Conservation (phyloP, 108 stramenopile genomes). For the Cylindrotheca fusiformis region DNA sequence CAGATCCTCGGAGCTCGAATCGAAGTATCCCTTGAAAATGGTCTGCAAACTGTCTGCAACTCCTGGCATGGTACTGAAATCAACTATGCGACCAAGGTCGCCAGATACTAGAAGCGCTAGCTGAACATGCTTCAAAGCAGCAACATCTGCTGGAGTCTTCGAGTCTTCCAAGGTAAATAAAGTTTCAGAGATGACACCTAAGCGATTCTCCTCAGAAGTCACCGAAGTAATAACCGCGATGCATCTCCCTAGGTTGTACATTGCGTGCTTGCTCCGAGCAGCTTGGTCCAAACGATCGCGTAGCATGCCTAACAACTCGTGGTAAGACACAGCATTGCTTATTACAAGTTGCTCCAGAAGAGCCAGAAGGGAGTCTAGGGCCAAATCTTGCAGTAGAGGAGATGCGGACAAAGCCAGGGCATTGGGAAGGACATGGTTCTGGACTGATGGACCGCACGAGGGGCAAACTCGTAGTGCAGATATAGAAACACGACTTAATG, state of each 20-base stretch:
- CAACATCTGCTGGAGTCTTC: conserved; percentile 23
- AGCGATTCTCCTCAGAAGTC: conserved; percentile 41
- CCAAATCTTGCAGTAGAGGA: conserved; percentile 87
- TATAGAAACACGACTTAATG: conserved; percentile 43
- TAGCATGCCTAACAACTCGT: conserved; percentile 65
- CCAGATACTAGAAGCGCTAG: conserved; percentile 87
- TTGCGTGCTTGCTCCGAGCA: conserved; percentile 58
- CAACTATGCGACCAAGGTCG: conserved; percentile 85
- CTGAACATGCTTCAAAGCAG: conserved; percentile 45
- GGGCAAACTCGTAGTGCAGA: conserved; percentile 69
- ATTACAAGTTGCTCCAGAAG: conserved; percentile 65
- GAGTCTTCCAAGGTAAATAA: conserved; percentile 47
- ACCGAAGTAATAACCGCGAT: conserved; percentile 69
- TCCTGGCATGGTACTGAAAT: conserved; percentile 50
- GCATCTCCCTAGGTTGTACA: conserved; percentile 79
- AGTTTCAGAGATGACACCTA: conserved; percentile 40
- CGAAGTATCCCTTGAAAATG: conserved; percentile 75
- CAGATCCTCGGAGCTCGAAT: conserved; percentile 82
- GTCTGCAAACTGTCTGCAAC: conserved; percentile 49
- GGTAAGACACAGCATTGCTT: conserved; percentile 60
- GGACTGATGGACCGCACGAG: conserved; percentile 50
- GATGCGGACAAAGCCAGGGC: conserved; percentile 81
- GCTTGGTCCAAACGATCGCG: conserved; percentile 39
- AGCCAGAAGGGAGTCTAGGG: conserved; percentile 72
- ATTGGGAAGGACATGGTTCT: conserved; percentile 63